Conservation (phyloP, 345 rosid species). For the Conringia planisiliqua region DNA sequence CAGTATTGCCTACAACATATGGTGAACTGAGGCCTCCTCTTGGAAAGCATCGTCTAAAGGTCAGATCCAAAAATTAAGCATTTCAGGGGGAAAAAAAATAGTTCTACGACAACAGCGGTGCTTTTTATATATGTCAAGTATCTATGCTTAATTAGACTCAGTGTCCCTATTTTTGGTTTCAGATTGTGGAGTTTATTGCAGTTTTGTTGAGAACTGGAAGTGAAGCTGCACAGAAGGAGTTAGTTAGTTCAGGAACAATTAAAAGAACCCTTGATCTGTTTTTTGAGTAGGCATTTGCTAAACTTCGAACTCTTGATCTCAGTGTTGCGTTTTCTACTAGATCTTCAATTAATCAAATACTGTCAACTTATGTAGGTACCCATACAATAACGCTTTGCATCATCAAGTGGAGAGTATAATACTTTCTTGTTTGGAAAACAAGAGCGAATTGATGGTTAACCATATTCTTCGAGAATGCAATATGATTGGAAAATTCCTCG, state of each 20-base stretch:
- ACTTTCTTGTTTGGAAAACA: conserved; percentile 79
- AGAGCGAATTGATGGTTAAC: conserved; percentile 56
- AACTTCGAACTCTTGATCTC: conserved; percentile 2
- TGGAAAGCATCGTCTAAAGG: conserved; percentile 97
- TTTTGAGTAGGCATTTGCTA: conserved; percentile 66
- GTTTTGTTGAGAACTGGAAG: conserved; percentile 74
- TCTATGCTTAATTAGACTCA: not conserved
- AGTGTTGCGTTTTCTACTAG: not conserved
- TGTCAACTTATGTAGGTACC: conserved; percentile 63
- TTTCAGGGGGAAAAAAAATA: not conserved
- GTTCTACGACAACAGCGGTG: not conserved
- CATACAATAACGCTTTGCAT: conserved; percentile 90
- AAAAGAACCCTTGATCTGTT: conserved; percentile 66
- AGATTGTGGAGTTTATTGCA: conserved; percentile 97
- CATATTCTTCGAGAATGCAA: conserved; percentile 83
- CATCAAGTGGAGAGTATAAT: conserved; percentile 93
- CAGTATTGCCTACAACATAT: conserved; percentile 81
- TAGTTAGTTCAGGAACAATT: conserved; percentile 79
- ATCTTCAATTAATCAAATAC: conserved; percentile 13
- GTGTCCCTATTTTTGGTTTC: conserved; percentile 22
- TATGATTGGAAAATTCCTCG: conserved; percentile 70
- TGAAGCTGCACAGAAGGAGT: conserved; percentile 80
- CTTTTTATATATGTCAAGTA: conserved; percentile 1
- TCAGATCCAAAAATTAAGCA: conserved; percentile 27
- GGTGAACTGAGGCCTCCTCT: conserved; percentile 97